Conservation (phyloP, 441 rosid genomes). For the Syzygium malaccense region DNA sequence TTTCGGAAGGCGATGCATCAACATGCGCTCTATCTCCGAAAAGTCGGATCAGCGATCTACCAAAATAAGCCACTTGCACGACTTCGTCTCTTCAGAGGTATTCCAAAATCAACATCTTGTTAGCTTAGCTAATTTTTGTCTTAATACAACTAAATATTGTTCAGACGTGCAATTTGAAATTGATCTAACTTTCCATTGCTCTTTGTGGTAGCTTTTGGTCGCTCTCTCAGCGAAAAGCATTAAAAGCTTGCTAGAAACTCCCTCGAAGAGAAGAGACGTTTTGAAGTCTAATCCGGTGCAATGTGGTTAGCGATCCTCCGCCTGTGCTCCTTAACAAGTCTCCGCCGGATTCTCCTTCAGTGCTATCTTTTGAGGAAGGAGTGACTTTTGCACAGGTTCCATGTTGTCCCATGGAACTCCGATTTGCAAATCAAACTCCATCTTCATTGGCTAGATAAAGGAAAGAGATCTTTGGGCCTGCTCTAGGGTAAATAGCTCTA, state of each 20-base stretch:
- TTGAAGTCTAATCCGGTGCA: background rate
- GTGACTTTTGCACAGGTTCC: background rate
- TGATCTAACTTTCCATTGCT: background rate
- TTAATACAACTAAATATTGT: background rate
- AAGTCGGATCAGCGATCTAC: background rate
- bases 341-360: background rate
- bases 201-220: background rate
- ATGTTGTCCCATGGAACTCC: background rate
- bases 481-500: background rate
- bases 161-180: accelerated
- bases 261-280: background rate
- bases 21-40: background rate
- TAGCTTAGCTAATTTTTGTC: background rate
- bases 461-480: background rate
- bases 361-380: background rate
- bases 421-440: background rate
- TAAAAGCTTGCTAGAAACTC: background rate
- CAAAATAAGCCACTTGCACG: background rate
- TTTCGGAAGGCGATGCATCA: background rate
- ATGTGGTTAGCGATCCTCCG: too few species aligned
- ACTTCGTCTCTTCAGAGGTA: background rate
- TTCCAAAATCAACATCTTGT: background rate
- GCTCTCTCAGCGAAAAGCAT: background rate
- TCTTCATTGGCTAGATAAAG: background rate
- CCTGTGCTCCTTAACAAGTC: too few species aligned